Conservation (phyloP, 306 rosid species). For the Casuarina equisetifolia region DNA sequence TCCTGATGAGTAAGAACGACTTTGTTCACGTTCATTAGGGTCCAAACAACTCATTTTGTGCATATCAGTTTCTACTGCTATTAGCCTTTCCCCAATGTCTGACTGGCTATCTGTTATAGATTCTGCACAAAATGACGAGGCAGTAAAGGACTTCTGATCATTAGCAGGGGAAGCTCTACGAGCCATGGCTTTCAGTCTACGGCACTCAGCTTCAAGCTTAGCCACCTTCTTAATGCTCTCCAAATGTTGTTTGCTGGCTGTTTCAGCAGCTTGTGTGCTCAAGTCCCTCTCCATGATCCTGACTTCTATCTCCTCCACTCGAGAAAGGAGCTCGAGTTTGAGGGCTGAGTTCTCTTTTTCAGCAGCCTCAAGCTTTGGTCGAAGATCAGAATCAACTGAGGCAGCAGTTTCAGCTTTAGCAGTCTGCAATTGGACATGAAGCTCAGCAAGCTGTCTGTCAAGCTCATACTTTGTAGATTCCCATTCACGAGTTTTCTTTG, state of each 20-base stretch:
- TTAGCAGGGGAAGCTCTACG: constrained; percentile 43
- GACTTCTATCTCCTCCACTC: constrained; percentile 53
- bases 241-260: constrained; percentile 73
- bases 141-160: constrained; percentile 40
- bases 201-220: constrained; percentile 79
- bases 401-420: constrained; percentile 55
- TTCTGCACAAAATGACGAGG: constrained; percentile 49
- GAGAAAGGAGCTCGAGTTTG: constrained; percentile 58
- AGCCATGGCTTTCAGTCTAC: constrained; percentile 51
- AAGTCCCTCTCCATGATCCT: constrained; percentile 66
- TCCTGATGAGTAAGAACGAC: constrained; percentile 39
- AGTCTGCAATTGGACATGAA: constrained; percentile 55
- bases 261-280: constrained; percentile 72
- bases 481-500: constrained; percentile 51
- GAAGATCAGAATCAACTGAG: constrained; percentile 42
- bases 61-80: constrained; percentile 37
- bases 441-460: constrained; percentile 53
- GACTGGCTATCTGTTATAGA: constrained; percentile 64
- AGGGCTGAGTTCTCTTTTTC: constrained; percentile 57
- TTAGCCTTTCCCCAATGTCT: constrained; percentile 55
- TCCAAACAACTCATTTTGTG: constrained; percentile 36
- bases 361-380: constrained; percentile 43
- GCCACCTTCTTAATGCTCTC: constrained; percentile 65
- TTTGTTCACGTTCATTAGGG: constrained; percentile 39
- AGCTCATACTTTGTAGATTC: constrained; percentile 55